These are phyloP conservation scores for Leccinum subrobustum DNA, from an alignment of 1,284 basidiomycete genomes.

Conservation along the genomic window DNA sequence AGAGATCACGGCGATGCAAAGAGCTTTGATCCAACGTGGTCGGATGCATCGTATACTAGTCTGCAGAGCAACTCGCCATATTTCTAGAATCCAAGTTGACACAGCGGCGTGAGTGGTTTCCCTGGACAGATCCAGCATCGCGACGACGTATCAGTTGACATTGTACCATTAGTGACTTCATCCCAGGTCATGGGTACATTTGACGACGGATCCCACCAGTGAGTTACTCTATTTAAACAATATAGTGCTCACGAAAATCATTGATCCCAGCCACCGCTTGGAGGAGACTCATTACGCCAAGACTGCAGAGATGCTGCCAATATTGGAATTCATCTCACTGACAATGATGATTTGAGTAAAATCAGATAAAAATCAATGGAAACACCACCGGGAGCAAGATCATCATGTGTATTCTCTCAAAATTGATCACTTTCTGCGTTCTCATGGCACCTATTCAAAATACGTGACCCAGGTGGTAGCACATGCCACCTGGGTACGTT, in stretches of 20 bases:
- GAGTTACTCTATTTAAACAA: not conserved
- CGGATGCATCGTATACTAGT: not conserved
- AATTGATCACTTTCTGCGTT: not conserved
- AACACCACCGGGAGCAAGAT: not conserved
- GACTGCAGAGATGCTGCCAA: not conserved
- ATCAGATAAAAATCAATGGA: not conserved
- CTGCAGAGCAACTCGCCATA: not conserved
- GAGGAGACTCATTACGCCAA: not conserved
- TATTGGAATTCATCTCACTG: not conserved
- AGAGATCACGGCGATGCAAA: not conserved
- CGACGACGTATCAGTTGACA: not conserved
- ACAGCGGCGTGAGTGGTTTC: slow-evolving; percentile 10
- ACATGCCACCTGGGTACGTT: slow-evolving; percentile 10
- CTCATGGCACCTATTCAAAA: slow-evolving; percentile 13
- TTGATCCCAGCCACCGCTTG: not conserved
- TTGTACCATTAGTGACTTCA: not conserved
- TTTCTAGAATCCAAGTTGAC: not conserved
- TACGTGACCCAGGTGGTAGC: slow-evolving; percentile 5
- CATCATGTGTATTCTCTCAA: not conserved
- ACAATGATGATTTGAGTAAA: not conserved
- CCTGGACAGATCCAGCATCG: slow-evolving; percentile 6
- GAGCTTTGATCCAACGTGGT: not conserved
- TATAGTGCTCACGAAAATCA: not conserved
- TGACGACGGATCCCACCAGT: not conserved
- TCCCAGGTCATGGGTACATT: slow-evolving; percentile 1